Conservation (phyloP, 768 basidiomycete species). For the Psilocybe sp. region DNA sequence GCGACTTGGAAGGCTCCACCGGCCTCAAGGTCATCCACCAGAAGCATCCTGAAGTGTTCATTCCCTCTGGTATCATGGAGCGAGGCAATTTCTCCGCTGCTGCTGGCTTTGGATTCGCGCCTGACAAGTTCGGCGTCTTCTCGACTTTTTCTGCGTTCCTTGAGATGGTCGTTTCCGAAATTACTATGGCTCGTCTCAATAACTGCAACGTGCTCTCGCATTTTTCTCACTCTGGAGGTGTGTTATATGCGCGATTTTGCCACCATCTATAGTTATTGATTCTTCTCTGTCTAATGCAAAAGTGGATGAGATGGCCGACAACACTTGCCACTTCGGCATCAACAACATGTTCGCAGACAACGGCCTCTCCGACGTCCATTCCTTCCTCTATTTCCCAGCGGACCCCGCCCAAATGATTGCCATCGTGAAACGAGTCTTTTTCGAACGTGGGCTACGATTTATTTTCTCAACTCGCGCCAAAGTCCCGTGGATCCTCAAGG, state of each 20-base stretch:
- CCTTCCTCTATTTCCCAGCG: constrained; percentile 86
- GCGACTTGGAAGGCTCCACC: constrained; percentile 86
- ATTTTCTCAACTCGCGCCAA: constrained; percentile 89
- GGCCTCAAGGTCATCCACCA: constrained; percentile 86
- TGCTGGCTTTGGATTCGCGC: constrained; percentile 82
- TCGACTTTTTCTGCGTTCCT: constrained; percentile 91
- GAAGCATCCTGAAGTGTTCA: constrained; percentile 86
- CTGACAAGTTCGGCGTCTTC: constrained; percentile 83
- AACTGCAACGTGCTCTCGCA: constrained; percentile 85
- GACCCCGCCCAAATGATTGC: constrained; percentile 80
- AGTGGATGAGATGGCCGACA: constrained; percentile 66
- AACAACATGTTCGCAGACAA: constrained; percentile 90
- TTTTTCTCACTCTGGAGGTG: constrained; percentile 87
- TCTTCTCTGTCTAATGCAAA: too few species aligned
- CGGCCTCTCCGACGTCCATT: constrained; percentile 75
- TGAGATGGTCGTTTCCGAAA: constrained; percentile 86
- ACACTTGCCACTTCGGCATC: constrained; percentile 52
- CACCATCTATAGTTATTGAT: too few species aligned
- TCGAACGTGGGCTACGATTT: constrained; percentile 79
- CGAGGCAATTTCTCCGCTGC: constrained; percentile 82
- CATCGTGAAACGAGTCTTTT: constrained; percentile 75
- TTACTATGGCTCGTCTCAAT: constrained; percentile 92
- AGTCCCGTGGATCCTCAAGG: constrained; percentile 81
- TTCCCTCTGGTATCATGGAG: constrained; percentile 87
- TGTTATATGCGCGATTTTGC: constrained; percentile 18